phyloP scores from a whole-genome alignment of 2,329 filamentous ascomycete genomes.

The Xylaria sp. region DNA sequence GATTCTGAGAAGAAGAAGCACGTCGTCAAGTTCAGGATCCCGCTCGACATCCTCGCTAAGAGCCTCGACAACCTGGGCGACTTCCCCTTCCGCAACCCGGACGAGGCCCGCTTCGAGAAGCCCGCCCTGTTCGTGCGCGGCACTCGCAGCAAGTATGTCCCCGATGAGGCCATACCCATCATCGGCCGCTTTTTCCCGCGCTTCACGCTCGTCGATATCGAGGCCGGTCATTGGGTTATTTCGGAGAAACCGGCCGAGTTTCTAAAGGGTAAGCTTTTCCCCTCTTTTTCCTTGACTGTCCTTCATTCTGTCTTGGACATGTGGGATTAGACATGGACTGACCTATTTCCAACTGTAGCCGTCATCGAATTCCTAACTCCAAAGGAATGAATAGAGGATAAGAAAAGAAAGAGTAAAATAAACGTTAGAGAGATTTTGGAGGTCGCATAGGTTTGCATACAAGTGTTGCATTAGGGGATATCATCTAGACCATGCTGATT shows the following conservation, averaged over 20 bases:
- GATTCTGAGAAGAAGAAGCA: constrained; percentile 52
- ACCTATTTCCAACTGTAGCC: constrained; percentile 53
- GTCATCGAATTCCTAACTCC: constrained; percentile 71
- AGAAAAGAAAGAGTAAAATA: background rate
- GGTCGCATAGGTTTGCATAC: constrained; percentile 35
- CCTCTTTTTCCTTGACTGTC: background rate
- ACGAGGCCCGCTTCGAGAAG: constrained; percentile 75
- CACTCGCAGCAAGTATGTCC: constrained; percentile 80
- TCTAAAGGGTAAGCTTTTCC: constrained; percentile 68
- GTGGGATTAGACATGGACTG: background rate
- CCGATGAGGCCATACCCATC: constrained; percentile 81
- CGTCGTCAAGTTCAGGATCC: constrained; percentile 74
- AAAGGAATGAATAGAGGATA: constrained; percentile 55
- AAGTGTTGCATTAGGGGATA: constrained; percentile 45
- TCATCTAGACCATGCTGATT: constrained; percentile 39
- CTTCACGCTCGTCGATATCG: constrained; percentile 78
- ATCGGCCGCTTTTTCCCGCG: constrained; percentile 85
- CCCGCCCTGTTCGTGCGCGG: constrained; percentile 85
- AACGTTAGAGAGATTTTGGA: background rate
- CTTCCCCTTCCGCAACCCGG: constrained; percentile 85
- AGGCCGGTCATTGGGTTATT: constrained; percentile 88
- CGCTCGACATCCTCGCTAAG: constrained; percentile 74
- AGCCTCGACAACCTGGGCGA: constrained; percentile 82
- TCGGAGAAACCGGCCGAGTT: constrained; percentile 88
- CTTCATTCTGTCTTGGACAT: background rate